Evolutionary conservation across 2,329 filamentous ascomycete genomes (phyloP).

Genomic region (Penicillium decumbens): DNA sequence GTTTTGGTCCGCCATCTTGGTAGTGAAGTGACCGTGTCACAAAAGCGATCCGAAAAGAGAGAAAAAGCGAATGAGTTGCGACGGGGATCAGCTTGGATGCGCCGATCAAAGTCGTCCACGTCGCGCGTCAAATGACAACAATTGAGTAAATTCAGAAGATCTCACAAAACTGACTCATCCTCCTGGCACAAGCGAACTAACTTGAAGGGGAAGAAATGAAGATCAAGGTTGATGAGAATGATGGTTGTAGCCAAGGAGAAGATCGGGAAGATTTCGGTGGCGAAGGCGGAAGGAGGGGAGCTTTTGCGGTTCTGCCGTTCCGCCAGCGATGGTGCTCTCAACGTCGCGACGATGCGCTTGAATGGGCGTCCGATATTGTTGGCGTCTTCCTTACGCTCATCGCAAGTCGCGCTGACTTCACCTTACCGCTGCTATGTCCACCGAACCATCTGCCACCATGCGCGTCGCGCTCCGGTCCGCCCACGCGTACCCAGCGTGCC

Average conservation of each 20-base stretch:
- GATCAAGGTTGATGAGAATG: slow-evolving; percentile 25
- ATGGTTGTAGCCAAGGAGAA: slow-evolving; percentile 21
- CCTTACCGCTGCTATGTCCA: slow-evolving; percentile 22
- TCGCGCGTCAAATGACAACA: slow-evolving; percentile 25
- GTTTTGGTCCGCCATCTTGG: slow-evolving; percentile 65
- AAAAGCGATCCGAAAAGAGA: slow-evolving; percentile 8
- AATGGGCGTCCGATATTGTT: slow-evolving; percentile 18
- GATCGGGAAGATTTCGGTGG: slow-evolving; percentile 37
- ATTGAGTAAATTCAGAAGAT: slow-evolving; percentile 22
- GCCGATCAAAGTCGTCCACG: slow-evolving; percentile 34
- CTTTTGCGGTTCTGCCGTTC: slow-evolving; percentile 17
- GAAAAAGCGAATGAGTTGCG: slow-evolving; percentile 24
- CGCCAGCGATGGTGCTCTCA: background rate
- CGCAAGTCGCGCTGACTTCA: background rate
- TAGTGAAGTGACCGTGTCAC: slow-evolving; percentile 12
- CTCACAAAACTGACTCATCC: slow-evolving; percentile 39
- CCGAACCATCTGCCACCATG: slow-evolving; percentile 32
- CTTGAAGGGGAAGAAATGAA: slow-evolving; percentile 26
- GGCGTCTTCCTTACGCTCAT: slow-evolving; percentile 3
- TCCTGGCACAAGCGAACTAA: slow-evolving; percentile 29
- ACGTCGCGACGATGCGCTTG: slow-evolving; percentile 24
- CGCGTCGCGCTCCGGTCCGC: slow-evolving; percentile 20
- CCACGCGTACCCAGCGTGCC: slow-evolving; percentile 14
- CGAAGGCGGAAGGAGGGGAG: slow-evolving; percentile 33
- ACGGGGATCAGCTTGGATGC: slow-evolving; percentile 29